Percentiles rank a stretch among this genome's conserved stretches.
phyloP scores from a whole-genome alignment of 2,329 filamentous ascomycete genomes.

The Aspergillus japonicus region DNA sequence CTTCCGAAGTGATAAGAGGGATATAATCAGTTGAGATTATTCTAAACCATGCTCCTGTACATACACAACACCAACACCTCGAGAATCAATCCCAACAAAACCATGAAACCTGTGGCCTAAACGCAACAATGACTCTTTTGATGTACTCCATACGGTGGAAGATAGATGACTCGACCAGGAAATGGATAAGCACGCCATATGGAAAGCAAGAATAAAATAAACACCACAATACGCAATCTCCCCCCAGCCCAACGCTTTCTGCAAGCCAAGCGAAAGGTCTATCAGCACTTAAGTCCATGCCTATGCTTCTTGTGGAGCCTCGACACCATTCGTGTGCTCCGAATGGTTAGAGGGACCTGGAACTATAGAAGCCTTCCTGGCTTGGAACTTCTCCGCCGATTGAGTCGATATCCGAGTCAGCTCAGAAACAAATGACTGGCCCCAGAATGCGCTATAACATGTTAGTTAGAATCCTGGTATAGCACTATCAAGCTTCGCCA shows the following conservation, averaged over 20 bases:
- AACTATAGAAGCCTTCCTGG: constrained; percentile 27
- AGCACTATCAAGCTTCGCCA: constrained; percentile 9
- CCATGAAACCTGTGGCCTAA: constrained; percentile 7
- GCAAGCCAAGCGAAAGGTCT: not conserved
- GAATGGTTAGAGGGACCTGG: constrained; percentile 7
- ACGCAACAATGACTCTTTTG: constrained; percentile 9
- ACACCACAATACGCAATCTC: not conserved
- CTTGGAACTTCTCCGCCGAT: constrained; percentile 37
- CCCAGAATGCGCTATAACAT: constrained; percentile 77
- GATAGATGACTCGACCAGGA: constrained; percentile 5
- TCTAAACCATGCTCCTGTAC: constrained; percentile 17
- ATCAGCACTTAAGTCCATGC: constrained; percentile 1
- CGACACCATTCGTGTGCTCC: constrained; percentile 20
- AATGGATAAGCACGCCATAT: not conserved
- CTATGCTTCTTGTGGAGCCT: constrained; percentile 3
- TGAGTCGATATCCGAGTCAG: constrained; percentile 60
- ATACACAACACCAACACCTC: constrained; percentile 12
- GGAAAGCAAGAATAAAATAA: constrained; percentile 7
- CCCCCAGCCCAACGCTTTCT: not conserved
- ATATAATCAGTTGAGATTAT: constrained; percentile 2
- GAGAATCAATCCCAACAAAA: constrained; percentile 9
- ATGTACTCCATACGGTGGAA: constrained; percentile 9
- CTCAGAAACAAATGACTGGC: constrained; percentile 85
- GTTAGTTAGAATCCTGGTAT: constrained; percentile 19
- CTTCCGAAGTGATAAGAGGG: not conserved